Evolutionary conservation across 768 basidiomycete species (phyloP), one percentile per base, ranked within the genome.

Genomic region (Harrya chromipes): DNA sequence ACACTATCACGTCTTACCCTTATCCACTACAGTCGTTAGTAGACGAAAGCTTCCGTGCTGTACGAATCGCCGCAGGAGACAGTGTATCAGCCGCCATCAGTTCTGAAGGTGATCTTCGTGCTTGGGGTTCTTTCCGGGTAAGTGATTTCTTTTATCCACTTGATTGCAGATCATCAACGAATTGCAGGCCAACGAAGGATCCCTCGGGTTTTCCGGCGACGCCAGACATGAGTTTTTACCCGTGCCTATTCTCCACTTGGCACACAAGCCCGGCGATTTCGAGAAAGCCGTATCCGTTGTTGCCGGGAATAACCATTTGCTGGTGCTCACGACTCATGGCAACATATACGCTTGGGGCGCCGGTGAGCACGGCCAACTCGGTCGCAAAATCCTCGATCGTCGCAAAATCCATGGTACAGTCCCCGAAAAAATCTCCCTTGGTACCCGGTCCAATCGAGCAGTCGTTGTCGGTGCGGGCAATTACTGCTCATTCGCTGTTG

Each of bases 61-160:
- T 93, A 4, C 77, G 80, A 50, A 77, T 93, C 52, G 84, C 83
- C 35, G 85, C 90, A 20, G 93, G 94, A 8, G 94, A 97, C 61
- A 90, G 83, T 54, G 85, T 94, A 55, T 88, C 86, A 56, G 88
- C 92, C 26, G 93, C 91, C 19, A 75, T 97, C 53, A 87, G 85
- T 49, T 74, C 78, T 38, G 72, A 85, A 43, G 94, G 94, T 41
- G 85, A 90, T 51, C 70, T 97, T 42, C 78, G 87, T 49, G 90
- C 86, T 20, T 97, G 94, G 94, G 84, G 83, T 19, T 85, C 86
- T 37, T 97, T 97, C 77, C 79, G 91, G 19, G 94, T 97, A 70
- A 51, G 83, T 66, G 26, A 38, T 34, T 34, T 43, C 38, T 16
- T 50, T n/a, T 31, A 9, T 23, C 23, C 31, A 21, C n/a, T 36